Evolutionary conservation across 2,329 filamentous ascomycete genomes (phyloP).

Genomic region (Calonectria honghensis): DNA sequence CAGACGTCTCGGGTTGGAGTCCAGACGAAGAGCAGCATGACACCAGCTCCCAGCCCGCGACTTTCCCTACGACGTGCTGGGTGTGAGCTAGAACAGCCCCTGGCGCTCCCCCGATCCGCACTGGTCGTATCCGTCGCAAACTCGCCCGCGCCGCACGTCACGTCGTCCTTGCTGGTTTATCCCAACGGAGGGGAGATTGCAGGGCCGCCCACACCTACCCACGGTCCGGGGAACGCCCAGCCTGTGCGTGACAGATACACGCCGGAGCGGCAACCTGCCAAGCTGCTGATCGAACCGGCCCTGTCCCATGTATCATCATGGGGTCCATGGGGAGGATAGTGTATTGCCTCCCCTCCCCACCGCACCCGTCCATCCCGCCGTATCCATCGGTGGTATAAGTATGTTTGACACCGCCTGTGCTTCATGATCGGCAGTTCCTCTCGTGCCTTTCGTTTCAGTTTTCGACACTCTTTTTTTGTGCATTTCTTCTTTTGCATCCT

Average conservation of each 20-base stretch:
- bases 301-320: conserved; percentile 18
- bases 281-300: conserved; percentile 22
- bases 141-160: conserved; percentile 28
- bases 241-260: conserved; percentile 12
- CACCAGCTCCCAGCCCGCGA: conserved; percentile 7
- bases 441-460: conserved; percentile 37
- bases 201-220: conserved; percentile 34
- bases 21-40: conserved; percentile 40
- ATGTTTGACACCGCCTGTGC: conserved; percentile 39
- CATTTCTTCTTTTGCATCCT: conserved; percentile 19
- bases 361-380: background rate
- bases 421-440: conserved; percentile 22
- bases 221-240: conserved; percentile 34
- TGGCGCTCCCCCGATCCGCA: background rate
- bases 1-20: conserved; percentile 36
- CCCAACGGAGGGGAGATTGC: conserved; percentile 35
- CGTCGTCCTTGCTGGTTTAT: background rate
- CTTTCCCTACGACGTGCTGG: conserved; percentile 8
- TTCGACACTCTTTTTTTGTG: conserved; percentile 29
- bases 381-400: conserved; percentile 34
- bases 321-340: background rate
- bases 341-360: conserved; percentile 1
- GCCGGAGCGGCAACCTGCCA: background rate
- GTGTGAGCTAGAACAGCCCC: conserved; percentile 17
- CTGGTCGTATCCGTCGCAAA: conserved; percentile 24